Evolutionary conservation across 2,329 filamentous ascomycete genomes (phyloP).

Genomic region (Periconia sp.): DNA sequence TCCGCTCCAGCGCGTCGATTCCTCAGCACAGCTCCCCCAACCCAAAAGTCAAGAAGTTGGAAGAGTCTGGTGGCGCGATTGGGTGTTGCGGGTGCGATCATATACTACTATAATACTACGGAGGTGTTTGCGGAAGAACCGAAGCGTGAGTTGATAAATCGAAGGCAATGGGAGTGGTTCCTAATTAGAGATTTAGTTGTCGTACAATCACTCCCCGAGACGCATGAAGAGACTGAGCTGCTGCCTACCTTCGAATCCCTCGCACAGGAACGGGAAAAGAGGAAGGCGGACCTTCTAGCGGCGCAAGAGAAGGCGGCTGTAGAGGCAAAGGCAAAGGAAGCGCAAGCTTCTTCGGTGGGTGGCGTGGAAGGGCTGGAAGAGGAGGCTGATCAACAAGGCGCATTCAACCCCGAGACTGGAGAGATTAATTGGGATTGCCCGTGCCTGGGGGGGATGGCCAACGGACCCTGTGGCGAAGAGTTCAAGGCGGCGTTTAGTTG

Average conservation of each 20-base stretch:
- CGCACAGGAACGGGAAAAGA: constrained; percentile 48
- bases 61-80: constrained; percentile 77
- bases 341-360: constrained; percentile 24
- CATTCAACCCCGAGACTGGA: constrained; percentile 97
- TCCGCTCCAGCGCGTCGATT: constrained; percentile 52
- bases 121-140: constrained; percentile 85
- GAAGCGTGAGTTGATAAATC: constrained; percentile 62
- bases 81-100: constrained; percentile 73
- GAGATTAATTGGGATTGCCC: constrained; percentile 99
- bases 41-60: constrained; percentile 77
- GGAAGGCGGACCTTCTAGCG: constrained; percentile 40
- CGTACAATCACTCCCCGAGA: constrained; percentile 44
- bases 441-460: constrained; percentile 94
- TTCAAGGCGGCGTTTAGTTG: constrained; percentile 97
- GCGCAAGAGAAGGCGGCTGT: constrained; percentile 21
- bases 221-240: constrained; percentile 48
- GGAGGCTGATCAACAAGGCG: constrained; percentile 84
- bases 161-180: constrained; percentile 5
- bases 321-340: constrained; percentile 10
- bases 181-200: constrained; percentile 25
- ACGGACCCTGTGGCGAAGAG: constrained; percentile 93
- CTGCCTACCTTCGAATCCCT: constrained; percentile 54
- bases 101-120: constrained; percentile 96
- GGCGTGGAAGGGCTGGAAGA: constrained; percentile 69
- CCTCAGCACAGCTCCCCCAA: constrained; percentile 64